These are phyloP conservation scores for Dictyostelium firmibasis DNA, from an alignment of 78 protist species.

Conservation along the genomic window DNA sequence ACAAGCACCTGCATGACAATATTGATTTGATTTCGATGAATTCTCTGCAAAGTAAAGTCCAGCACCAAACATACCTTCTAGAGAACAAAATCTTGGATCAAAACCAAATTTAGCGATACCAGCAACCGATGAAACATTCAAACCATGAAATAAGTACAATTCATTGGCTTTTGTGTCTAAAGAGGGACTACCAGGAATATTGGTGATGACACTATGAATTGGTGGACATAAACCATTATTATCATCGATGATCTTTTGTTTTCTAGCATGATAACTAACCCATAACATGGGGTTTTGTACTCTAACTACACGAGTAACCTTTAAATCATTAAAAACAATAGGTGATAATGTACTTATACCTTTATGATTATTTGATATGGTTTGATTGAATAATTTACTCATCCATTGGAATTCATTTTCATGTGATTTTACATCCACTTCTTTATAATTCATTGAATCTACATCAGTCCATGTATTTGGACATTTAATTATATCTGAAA, in stretches of 20 bases:
- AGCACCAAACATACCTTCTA: constrained; percentile 84
- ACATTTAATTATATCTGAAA: constrained; percentile 11
- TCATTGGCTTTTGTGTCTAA: constrained; percentile 40
- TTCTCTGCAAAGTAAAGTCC: constrained; percentile 85
- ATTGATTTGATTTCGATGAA: constrained; percentile 74
- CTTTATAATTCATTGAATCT: constrained; percentile 63
- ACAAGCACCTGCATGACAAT: constrained; percentile 59
- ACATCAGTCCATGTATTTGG: constrained; percentile 62
- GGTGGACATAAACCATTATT: background rate
- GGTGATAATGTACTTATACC: constrained; percentile 47
- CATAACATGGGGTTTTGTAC: constrained; percentile 53
- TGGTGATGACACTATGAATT: background rate
- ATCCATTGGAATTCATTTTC: constrained; percentile 60
- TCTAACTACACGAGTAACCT: constrained; percentile 30
- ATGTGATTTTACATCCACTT: constrained; percentile 11
- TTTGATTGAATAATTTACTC: constrained; percentile 23
- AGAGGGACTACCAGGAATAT: constrained; percentile 40
- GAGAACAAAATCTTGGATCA: constrained; percentile 72
- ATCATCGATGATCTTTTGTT: constrained; percentile 55
- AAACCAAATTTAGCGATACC: constrained; percentile 74
- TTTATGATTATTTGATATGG: constrained; percentile 38
- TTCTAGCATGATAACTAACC: constrained; percentile 45
- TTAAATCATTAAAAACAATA: constrained; percentile 28
- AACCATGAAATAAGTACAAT: constrained; percentile 48
- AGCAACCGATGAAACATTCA: constrained; percentile 34